Evolutionary conservation across 1,284 basidiomycete species (phyloP), one percentile per base, ranked within the genome.

Genomic region (Amylostereum chailletii): DNA sequence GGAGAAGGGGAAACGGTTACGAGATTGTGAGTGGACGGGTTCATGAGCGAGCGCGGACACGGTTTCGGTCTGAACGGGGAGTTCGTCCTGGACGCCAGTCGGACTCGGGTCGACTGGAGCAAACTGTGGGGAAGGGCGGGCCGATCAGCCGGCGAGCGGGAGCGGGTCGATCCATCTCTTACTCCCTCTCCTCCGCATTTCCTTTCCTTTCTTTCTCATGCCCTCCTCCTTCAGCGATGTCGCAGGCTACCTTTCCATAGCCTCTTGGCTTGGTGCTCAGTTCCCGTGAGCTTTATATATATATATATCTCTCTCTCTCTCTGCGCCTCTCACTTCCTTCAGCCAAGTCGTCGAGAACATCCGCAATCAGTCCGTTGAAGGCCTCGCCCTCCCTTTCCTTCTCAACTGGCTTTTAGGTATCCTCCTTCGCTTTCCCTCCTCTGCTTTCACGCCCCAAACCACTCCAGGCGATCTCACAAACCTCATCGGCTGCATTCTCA

Each of bases 211-310:
- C 37, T 51, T 54, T 51, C 46, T 43, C n/a, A 42, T 27, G 29
- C 27, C 5, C 10, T 48, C 55, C 46, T 32, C 46, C 48, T 45
- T 71, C 53, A 72, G 70, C 56, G 68, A 71, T 45, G 52, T 81
- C 39, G 64, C 90, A 42, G 91, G 91, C 5, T 88, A 86, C 59
- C 61, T 72, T 5, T 92, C 88, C 40, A 92, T 95, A 56, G 73
- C 65, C n/a, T 90, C 80, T 66, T 96, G 93, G 93, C 69, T 95
- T 2, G 83, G 88, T 36, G 94, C 93, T 2, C 93, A 95, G 65
- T 83, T 93, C 57, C 93, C 93, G 89, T 92, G 63, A 75, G 90
- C 81, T 7, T 48, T 26, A 48, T 44, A 2, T 37, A 10, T 10
- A 19, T 34, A 34, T 40, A 31, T 50, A 29, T 43, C 42, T 47